Evolutionary conservation across 1,139 yeast species (phyloP), one percentile per base, ranked within the genome.

Genomic region (Debaryomyces fabryi): DNA sequence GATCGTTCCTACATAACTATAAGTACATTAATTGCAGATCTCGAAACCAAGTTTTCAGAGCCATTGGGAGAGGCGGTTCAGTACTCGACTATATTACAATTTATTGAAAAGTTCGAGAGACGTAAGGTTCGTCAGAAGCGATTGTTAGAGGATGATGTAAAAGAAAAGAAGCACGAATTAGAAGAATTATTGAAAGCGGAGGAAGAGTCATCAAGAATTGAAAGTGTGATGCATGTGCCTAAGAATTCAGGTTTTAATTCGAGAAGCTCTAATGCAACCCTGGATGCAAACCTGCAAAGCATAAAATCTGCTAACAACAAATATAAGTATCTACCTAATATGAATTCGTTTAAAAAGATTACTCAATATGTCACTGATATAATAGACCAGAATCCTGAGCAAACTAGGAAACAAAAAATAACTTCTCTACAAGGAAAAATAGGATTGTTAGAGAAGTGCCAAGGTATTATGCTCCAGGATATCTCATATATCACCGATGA

Each of bases 1-100:
- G 97, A 90, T 61, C 78, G 88, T 39, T 82, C 85, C 32, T 85
- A 83, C 49, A 74, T 86, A 38, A 78, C 88, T 12, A 76, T 90
- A 35, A 88, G 85, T 53, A 75, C 83, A 4, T 72, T 92, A 20
- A 84, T 86, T n/a, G 79, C 83, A 36, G 81, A 83, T 41, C 71
- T 92, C 41, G 85, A 88, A 52, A 81, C 89, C 8, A 82, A 83
- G 47, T 85, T 91, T 56, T 80, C 89, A 36, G 98, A 92, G 61
- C 96, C 96, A 4, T 71, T 92, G 30, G 85, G 88, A 6, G 97
- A 92, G 61, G 81, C 88, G 15, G 91, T 87, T 12, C 90, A 88
- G 58, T 84, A 86, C 66, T 83, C 95, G 0, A 75, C 78, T 5
- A 85, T 86, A 0, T 81, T 87, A 1, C 78, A 87, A 43, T 79